Base-by-base conservation (phyloP, 1,284 basidiomycete species). In the Ustilago nuda region DNA sequence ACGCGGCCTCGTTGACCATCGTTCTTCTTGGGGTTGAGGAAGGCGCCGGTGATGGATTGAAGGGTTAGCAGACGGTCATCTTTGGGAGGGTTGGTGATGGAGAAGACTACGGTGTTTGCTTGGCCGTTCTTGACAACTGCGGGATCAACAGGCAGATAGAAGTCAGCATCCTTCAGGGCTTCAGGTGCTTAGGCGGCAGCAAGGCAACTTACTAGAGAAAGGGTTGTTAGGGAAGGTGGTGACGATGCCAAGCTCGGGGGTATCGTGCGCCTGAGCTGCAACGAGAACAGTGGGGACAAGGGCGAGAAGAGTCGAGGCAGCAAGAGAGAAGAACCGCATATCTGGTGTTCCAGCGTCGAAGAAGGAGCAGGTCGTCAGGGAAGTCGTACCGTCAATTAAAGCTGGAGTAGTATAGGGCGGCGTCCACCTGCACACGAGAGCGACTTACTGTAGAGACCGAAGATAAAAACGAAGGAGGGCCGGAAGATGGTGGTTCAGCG, bases 161-260 rank as follows among this genome's bases (percentile, higher is more conserved):
- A 57, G 51, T 56, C 53, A 59, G 60, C 46, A 43, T 30, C 27
- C 4, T 19, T 45, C 36, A 39, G 30, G 4, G 9, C 33, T n/a
- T 54, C n/a, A 7, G n/a, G 13, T 19, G 8, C n/a, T 8, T 8
- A 54, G 52, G 17, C 35, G n/a, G 30, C 12, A 13, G 37, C 30
- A 30, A n/a, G 27, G 54, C 19, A 17, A 78, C 76, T 66, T 41
- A 78, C 76, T 73, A 19, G 72, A 77, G 60, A 76, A 79, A 9
- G 83, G 82, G 70, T 84, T 83, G 69, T 82, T 77, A 27, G 83
- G 82, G 72, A 84, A 85, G 12, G 81, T 82, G 23, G 82, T 83
- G 39, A 79, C 67, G 41, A 84, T 75, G 46, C 76, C 76, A 37
- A 84, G 76, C 61, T 82, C 82, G 9, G 82, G 82, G 8, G 77